Conservation (phyloP, 192 early-diverging fungal genomes). For the Phycomyces blakesleeanus region DNA sequence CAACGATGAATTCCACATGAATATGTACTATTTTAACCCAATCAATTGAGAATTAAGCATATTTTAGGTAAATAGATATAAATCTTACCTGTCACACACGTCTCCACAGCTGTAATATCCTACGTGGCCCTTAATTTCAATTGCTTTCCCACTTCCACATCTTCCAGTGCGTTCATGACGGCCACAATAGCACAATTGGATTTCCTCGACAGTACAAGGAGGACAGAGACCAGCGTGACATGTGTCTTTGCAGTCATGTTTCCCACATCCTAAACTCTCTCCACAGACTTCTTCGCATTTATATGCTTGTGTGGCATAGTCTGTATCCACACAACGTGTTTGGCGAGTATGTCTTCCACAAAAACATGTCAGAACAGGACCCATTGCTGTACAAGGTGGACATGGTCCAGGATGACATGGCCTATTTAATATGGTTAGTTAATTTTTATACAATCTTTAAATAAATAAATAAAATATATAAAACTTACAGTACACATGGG, state of each 20-base stretch:
- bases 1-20: constrained; percentile 54
- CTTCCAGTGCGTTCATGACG: constrained; percentile 45
- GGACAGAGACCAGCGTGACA: constrained; percentile 73
- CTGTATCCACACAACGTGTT: constrained; percentile 71
- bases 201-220: constrained; percentile 50
- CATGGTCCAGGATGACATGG: constrained; percentile 95
- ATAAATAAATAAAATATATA: too few species aligned
- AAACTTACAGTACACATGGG: constrained; percentile 61
- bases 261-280: constrained; percentile 66
- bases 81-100: constrained; percentile 42
- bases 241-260: constrained; percentile 57
- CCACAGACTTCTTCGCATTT: constrained; percentile 73
- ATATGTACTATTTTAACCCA: constrained; percentile 33
- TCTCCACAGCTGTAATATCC: constrained; percentile 54
- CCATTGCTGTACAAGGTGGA: constrained; percentile 81
- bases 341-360: constrained; percentile 71
- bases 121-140: constrained; percentile 33
- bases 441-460: too few species aligned
- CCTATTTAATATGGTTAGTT: constrained; percentile 20
- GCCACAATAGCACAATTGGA: constrained; percentile 71
- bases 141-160: constrained; percentile 57
- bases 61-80: background rate
- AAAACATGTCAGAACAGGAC: constrained; percentile 72
- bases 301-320: constrained; percentile 57
- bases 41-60: background rate